Conservation (phyloP, 1,139 yeast species). For the Oligophagozyma castellii region DNA sequence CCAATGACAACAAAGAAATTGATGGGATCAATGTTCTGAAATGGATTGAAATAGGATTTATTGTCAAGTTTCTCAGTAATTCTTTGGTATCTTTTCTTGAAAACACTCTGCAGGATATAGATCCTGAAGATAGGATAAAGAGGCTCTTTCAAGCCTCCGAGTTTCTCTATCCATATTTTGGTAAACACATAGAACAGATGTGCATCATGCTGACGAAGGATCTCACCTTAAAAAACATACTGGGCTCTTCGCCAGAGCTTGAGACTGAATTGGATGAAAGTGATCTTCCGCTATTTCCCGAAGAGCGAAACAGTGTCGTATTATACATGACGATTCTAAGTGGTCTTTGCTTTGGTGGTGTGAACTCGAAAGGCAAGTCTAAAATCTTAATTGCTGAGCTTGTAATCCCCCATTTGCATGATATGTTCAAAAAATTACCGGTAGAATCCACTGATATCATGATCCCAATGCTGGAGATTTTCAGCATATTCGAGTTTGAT, state of each 20-base stretch:
- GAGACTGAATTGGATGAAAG: constrained; percentile 4
- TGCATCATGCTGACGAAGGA: constrained; percentile 16
- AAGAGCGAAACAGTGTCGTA: constrained; percentile 11
- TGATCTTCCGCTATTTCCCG: constrained; percentile 13
- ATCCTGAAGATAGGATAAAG: constrained; percentile 8
- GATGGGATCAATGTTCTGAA: constrained; percentile 25
- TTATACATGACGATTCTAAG: constrained; percentile 19
- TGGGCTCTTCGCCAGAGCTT: too few species aligned
- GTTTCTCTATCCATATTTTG: constrained; percentile 20
- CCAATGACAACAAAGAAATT: constrained; percentile 17
- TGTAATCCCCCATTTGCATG: constrained; percentile 14
- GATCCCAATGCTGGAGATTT: constrained; percentile 14
- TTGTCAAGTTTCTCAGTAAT: constrained; percentile 28
- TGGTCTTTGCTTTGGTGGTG: constrained; percentile 24
- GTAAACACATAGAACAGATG: constrained; percentile 12
- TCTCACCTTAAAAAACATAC: constrained; percentile 9
- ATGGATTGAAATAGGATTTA: constrained; percentile 28
- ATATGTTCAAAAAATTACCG: constrained; percentile 14
- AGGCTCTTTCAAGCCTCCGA: constrained; percentile 21
- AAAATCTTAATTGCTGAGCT: constrained; percentile 10
- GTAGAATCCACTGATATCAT: constrained; percentile 15
- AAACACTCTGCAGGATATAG: constrained; percentile 4
- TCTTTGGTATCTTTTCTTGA: constrained; percentile 22
- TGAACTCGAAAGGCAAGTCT: constrained; percentile 11
- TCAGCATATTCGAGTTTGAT: constrained; percentile 16